Evolutionary conservation across 176 grass and related monocot species (phyloP), one percentile per base, ranked within the genome.

Genomic region (Calamus simplicifolius): DNA sequence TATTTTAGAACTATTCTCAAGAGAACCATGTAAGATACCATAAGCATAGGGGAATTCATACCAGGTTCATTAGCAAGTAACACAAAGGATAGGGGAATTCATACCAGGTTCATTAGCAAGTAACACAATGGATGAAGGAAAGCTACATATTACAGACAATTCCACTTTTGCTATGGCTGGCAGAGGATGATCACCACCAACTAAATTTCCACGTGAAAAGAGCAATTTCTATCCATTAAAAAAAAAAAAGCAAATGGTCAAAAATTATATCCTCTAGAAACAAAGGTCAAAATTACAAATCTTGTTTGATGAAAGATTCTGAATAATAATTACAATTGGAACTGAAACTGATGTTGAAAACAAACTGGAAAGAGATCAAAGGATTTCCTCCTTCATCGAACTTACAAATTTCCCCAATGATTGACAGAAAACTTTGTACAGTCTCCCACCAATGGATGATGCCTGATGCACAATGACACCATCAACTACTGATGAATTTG

Each of bases 21-120:
- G 1, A 12, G 31, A 43, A 12, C 35, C 35, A 73, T 74, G 19
- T 66, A 38, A 25, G 51, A 61, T 54, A 60, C 3, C 72, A 49
- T 66, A 58, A 73, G n/a, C n/a, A 56, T 50, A 54, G 8, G 50
- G 53, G 76, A 90, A 29, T 51, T 71, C 59, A 48, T 90, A 96
- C 92, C 92, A 77, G 89, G 82, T 90, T 96, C 87, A 80, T 96
- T 96, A n/a, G 87, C 83, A 77, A 96, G 90, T 54, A 96, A 75
- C 71, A 58, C 77, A 64, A 96, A n/a, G 23, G 12, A 56, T 50
- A 54, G 8, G 50, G 53, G 76, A 90, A 29, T 51, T 71, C 59
- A 48, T 90, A 96, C 92, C 92, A 77, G 89, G 82, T 90, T 96
- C 87, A 80, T 96, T 96, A n/a, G 87, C 83, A 77, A 96, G 90